A percentile compares a stretch with the other conserved stretches of the same genome.
phyloP scores from a whole-genome alignment of 306 rosid species.

The Ceratonia siliqua region DNA sequence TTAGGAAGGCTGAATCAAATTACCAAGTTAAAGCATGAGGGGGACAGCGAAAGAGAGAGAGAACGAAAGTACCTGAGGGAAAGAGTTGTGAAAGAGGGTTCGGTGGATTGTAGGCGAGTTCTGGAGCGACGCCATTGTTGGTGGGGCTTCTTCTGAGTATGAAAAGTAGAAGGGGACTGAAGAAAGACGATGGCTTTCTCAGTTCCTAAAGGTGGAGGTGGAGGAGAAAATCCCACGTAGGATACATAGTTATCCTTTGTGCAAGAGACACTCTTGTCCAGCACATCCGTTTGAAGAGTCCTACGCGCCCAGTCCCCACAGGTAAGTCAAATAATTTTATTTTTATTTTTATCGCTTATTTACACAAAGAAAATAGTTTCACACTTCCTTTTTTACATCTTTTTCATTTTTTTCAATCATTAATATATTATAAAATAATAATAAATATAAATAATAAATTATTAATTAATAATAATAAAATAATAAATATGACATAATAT shows the following conservation, averaged over 20 bases:
- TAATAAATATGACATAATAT: too few species aligned
- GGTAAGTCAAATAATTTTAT: too few species aligned
- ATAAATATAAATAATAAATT: too few species aligned
- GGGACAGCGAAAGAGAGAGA: not conserved
- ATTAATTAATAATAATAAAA: too few species aligned
- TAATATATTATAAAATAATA: too few species aligned
- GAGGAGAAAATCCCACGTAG: slow-evolving; percentile 2
- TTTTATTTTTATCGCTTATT: too few species aligned
- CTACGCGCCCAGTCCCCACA: too few species aligned
- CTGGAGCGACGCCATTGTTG: slow-evolving; percentile 72
- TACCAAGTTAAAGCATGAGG: not conserved
- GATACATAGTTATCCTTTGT: slow-evolving; percentile 13
- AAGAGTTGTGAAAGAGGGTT: slow-evolving; percentile 58
- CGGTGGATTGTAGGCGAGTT: slow-evolving; percentile 63
- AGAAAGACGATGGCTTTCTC: not conserved
- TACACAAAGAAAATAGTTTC: too few species aligned
- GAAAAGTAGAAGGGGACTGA: not conserved
- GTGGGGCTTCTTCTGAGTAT: not conserved
- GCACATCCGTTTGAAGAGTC: too few species aligned
- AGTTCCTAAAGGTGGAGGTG: not conserved
- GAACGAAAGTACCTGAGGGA: slow-evolving; percentile 59
- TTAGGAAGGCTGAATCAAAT: slow-evolving; percentile 1
- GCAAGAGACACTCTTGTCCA: too few species aligned
- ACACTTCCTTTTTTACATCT: too few species aligned
- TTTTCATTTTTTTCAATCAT: too few species aligned